Evolutionary conservation across 2,329 filamentous ascomycete genomes (phyloP).

Genomic region (Colletotrichum chrysophilum): DNA sequence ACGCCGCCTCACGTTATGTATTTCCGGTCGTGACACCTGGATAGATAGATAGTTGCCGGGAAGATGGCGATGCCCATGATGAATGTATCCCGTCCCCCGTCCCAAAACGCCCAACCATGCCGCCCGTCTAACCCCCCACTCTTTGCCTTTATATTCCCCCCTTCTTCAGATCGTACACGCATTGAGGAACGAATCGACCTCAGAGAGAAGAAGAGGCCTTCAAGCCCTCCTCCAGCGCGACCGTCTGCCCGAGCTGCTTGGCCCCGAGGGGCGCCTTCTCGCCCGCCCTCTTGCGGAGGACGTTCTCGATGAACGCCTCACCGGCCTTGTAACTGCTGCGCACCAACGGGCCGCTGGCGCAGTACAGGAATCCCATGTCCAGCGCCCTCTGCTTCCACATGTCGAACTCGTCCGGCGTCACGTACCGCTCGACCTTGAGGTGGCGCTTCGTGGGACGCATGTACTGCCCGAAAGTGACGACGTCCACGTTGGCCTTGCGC

Average conservation of each 20-base stretch:
- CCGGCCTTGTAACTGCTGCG: conserved; percentile 97
- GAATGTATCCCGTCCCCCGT: neutral
- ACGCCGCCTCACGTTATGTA: neutral
- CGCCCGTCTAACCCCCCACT: neutral
- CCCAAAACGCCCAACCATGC: conserved; percentile 12
- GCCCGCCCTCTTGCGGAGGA: conserved; percentile 79
- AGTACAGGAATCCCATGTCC: conserved; percentile 96
- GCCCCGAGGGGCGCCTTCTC: conserved; percentile 37
- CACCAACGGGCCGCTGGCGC: conserved; percentile 90
- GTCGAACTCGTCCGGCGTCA: conserved; percentile 91
- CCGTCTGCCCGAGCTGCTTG: conserved; percentile 41
- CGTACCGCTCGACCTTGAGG: conserved; percentile 95
- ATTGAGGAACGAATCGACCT: neutral
- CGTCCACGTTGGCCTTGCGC: conserved; percentile 81
- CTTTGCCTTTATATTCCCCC: neutral
- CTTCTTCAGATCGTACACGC: neutral
- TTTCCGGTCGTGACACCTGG: neutral
- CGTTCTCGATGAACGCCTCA: conserved; percentile 98
- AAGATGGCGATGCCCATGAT: conserved; percentile 17
- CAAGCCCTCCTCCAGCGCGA: conserved; percentile 38
- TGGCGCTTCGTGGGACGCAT: conserved; percentile 99
- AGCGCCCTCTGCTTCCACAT: conserved; percentile 88
- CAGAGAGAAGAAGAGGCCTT: neutral
- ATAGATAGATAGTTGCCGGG: neutral
- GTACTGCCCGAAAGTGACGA: conserved; percentile 99